Conservation (phyloP, 139 green algal species). For the Ettlia oleoabundans region DNA sequence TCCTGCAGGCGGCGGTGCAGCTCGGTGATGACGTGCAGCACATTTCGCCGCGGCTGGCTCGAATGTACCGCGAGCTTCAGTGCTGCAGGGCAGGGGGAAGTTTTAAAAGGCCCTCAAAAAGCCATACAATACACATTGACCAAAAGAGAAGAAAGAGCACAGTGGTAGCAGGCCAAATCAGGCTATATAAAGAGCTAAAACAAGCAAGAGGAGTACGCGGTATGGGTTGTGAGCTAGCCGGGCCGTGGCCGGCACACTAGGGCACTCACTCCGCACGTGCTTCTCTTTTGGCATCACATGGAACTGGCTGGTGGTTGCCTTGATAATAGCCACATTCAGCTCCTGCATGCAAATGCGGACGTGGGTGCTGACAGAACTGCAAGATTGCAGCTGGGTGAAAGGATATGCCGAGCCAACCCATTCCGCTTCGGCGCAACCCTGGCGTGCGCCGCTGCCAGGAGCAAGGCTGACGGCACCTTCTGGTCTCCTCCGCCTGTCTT, state of each 20-base stretch:
- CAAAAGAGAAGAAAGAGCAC: no score
- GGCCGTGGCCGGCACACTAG: neutral
- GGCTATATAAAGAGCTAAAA: no score
- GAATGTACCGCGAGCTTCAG: conserved; percentile 44
- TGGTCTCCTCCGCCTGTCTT: conserved; percentile 18
- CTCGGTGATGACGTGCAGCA: conserved; percentile 52
- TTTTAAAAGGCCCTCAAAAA: neutral
- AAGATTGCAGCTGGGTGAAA: neutral
- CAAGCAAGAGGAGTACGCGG: no score
- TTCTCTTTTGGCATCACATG: conserved; percentile 95
- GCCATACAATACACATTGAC: no score
- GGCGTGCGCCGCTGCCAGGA: no score
- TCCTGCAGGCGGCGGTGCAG: conserved; percentile 54
- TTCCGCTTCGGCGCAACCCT: no score
- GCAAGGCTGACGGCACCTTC: no score
- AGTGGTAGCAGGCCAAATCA: no score
- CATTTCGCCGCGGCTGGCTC: neutral
- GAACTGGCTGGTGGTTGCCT: conserved; percentile 91
- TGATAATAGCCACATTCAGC: conserved; percentile 90
- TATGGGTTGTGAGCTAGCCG: no score
- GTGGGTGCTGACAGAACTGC: neutral
- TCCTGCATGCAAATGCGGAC: conserved; percentile 58
- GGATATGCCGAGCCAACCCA: no score
- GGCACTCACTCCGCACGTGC: conserved; percentile 79
- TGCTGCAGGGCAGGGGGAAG: conserved; percentile 25